Percentiles rank a stretch among this genome's conserved stretches.
Evolutionary conservation across 805 yeast genomes (phyloP).

Genomic region (Yarrowia yakushimensis): DNA sequence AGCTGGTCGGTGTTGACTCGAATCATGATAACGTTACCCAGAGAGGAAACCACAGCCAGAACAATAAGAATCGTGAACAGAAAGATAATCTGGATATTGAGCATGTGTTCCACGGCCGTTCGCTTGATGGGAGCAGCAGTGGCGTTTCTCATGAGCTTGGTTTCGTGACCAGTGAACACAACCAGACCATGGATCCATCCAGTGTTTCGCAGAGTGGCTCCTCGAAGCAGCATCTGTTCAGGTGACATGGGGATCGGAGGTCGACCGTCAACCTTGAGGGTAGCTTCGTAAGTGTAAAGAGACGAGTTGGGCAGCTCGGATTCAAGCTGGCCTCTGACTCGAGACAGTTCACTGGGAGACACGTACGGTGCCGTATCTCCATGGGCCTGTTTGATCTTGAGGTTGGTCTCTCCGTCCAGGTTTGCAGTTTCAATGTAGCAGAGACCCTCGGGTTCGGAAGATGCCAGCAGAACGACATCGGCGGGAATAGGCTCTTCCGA

Average conservation of each 20-base stretch:
- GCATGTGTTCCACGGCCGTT: constrained; percentile 94
- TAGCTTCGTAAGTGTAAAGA: constrained; percentile 92
- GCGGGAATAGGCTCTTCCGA: constrained; percentile 95
- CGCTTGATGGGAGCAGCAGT: constrained; percentile 97
- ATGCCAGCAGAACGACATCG: constrained; percentile 74
- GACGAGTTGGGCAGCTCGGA: constrained; percentile 95
- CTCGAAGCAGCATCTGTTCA: constrained; percentile 87
- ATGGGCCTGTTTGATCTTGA: constrained; percentile 87
- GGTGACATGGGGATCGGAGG: constrained; percentile 67
- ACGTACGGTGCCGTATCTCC: constrained; percentile 72
- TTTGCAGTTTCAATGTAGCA: constrained; percentile 98
- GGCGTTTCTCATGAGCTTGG: constrained; percentile 96
- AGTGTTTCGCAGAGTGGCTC: constrained; percentile 93
- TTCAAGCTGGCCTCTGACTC: constrained; percentile 55
- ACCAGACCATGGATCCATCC: constrained; percentile 93
- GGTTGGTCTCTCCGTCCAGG: constrained; percentile 94
- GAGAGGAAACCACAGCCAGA: constrained; percentile 72
- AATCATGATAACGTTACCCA: constrained; percentile 80
- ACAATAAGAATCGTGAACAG: constrained; percentile 75
- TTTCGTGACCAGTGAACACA: constrained; percentile 96
- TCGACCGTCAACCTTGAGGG: constrained; percentile 46
- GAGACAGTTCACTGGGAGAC: constrained; percentile 56
- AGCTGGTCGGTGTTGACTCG: constrained; percentile 51
- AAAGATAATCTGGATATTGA: constrained; percentile 86
- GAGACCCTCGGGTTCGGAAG: constrained; percentile 97